Conservation (phyloP, 202 grass and related monocot genomes). For the Dendrocalamus latiflorus region DNA sequence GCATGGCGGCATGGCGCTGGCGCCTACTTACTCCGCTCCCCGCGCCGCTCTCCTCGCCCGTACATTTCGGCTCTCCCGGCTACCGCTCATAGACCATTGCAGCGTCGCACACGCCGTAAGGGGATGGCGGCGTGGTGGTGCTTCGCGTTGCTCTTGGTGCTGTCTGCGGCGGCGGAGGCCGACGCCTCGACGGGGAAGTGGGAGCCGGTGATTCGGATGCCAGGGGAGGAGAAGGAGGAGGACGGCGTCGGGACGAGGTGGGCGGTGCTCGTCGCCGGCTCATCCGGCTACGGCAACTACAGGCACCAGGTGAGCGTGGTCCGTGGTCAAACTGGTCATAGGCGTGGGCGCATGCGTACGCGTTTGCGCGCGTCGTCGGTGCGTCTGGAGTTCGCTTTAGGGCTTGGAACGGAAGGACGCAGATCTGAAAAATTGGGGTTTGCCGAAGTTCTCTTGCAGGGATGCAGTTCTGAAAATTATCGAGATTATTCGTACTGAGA, state of each 20-base stretch:
- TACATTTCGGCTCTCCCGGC: neutral
- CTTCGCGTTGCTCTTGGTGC: slow-evolving; percentile 17
- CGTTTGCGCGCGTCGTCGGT: neutral
- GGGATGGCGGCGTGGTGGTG: slow-evolving; percentile 22
- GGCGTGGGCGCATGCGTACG: neutral
- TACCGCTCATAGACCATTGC: neutral
- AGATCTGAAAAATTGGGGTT: neutral
- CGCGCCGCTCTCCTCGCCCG: too few relatives aligned
- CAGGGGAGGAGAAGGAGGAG: slow-evolving; percentile 27
- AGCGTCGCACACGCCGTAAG: neutral
- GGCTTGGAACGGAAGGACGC: neutral
- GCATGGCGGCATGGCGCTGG: slow-evolving; percentile 37
- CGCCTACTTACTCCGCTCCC: slow-evolving; percentile 21
- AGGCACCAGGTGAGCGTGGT: slow-evolving; percentile 62
- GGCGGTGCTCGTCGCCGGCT: slow-evolving; percentile 90
- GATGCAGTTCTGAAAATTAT: neutral
- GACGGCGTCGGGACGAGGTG: slow-evolving; percentile 65
- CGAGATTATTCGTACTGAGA: neutral
- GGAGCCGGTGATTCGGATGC: slow-evolving; percentile 64
- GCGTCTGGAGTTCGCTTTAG: neutral
- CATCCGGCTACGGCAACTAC: slow-evolving; percentile 78
- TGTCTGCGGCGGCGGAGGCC: neutral
- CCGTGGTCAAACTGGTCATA: slow-evolving; percentile 20
- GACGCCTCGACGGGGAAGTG: slow-evolving; percentile 26
- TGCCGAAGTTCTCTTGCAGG: neutral